A percentile compares a stretch with the other conserved stretches of the same genome.
Evolutionary conservation across 2,329 filamentous ascomycete genomes (phyloP).

Genomic region (Blumeria graminis): DNA sequence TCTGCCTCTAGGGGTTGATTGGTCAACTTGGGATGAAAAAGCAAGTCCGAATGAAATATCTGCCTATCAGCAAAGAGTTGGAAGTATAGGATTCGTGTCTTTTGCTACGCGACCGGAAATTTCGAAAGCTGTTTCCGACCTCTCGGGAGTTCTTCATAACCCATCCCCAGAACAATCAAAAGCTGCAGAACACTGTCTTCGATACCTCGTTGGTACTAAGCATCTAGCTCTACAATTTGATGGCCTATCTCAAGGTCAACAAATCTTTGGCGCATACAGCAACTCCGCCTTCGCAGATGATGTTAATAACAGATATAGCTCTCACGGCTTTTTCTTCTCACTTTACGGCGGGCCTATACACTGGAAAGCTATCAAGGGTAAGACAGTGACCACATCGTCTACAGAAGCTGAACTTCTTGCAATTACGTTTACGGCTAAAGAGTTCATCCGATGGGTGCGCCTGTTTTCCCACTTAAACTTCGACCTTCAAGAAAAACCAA

Average conservation of each 20-base stretch:
- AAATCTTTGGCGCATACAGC: background rate
- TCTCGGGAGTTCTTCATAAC: background rate
- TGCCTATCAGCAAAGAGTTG: background rate
- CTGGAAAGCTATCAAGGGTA: background rate
- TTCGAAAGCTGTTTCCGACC: background rate
- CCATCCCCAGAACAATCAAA: background rate
- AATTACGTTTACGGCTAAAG: background rate
- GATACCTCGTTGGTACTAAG: background rate
- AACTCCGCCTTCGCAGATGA: background rate
- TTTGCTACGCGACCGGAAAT: background rate
- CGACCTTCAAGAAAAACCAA: background rate
- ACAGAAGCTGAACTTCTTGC: background rate
- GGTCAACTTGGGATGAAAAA: background rate
- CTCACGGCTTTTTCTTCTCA: background rate
- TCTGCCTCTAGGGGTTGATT: background rate
- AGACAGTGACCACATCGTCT: background rate
- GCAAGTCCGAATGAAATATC: background rate
- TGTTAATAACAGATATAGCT: background rate
- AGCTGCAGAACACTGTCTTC: slow-evolving; percentile 1
- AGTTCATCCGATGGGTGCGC: background rate
- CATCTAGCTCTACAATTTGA: background rate
- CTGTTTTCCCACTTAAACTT: background rate
- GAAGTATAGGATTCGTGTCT: background rate
- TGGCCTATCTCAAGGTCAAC: background rate
- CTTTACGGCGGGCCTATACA: background rate